Conservation (phyloP, 805 yeast genomes). For the Candida sithepensis region DNA sequence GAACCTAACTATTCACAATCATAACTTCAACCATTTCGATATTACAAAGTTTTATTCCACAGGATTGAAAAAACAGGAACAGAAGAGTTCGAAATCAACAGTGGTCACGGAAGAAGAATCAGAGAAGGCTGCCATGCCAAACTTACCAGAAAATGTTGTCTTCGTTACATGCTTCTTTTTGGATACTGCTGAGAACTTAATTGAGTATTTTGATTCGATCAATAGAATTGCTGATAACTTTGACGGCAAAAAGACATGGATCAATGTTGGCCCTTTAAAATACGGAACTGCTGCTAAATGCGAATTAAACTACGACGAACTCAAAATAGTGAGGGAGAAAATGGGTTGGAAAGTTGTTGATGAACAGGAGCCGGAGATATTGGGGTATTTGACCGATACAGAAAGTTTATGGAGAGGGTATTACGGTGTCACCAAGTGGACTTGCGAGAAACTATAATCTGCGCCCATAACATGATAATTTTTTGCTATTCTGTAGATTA, state of each 20-base stretch:
- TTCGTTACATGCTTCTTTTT: constrained; percentile 73
- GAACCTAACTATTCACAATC: constrained; percentile 46
- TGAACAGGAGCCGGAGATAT: constrained; percentile 33
- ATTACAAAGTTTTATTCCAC: constrained; percentile 19
- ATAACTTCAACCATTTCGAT: constrained; percentile 61
- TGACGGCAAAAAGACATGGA: constrained; percentile 57
- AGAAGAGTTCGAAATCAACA: neutral
- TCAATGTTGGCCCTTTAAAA: constrained; percentile 88
- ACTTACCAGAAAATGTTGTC: constrained; percentile 41
- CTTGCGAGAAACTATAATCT: constrained; percentile 25
- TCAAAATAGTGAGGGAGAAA: constrained; percentile 44
- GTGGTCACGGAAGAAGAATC: too few species aligned
- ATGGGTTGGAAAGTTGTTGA: constrained; percentile 63
- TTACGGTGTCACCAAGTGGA: constrained; percentile 64
- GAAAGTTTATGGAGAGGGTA: constrained; percentile 74
- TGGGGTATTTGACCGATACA: constrained; percentile 66
- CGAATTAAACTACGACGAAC: constrained; percentile 72
- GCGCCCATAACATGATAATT: too few species aligned
- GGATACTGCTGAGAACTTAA: constrained; percentile 86
- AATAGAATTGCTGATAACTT: constrained; percentile 35
- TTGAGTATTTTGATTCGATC: constrained; percentile 71
- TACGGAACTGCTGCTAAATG: constrained; percentile 83
- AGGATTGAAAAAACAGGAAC: neutral
- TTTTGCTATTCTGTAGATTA: too few species aligned
- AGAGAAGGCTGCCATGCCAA: neutral